Base-by-base conservation (phyloP, 169 alveolate genomes). In the Cyclospora cayetanensis region DNA sequence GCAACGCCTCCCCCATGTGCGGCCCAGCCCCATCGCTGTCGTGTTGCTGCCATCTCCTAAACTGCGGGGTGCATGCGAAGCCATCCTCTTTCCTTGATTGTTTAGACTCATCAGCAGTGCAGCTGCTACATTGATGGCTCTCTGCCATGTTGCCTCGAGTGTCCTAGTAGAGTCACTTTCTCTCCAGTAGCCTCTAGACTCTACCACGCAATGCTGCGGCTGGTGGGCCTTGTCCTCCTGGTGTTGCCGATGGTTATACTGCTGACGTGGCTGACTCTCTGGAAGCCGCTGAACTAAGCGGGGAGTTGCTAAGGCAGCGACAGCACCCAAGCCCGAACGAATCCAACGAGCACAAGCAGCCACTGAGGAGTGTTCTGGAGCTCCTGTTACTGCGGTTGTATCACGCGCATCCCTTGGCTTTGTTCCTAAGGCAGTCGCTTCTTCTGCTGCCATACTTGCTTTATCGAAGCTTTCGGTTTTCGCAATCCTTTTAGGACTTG, bases 381-480 rank as follows among this genome's bases (percentile, higher is more conserved):
- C 77, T 65, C 43, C 77, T 65, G 77, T 42, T 65, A 42, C 41
- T 65, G 77, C 77, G 25, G 77, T 42, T 65, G 77, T 22, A 46
- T 46, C 20, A 0, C n/a, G n/a, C n/a, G n/a, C n/a, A n/a, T n/a
- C n/a, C n/a, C n/a, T n/a, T n/a, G n/a, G n/a, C n/a, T n/a, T n/a
- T n/a, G n/a, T n/a, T n/a, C n/a, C n/a, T n/a, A n/a, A n/a, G n/a
- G n/a, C n/a, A n/a, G n/a, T n/a, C n/a, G n/a, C n/a, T n/a, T n/a
- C n/a, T n/a, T n/a, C 39, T 65, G 0, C 0, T 65, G 22, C 35
- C 22, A 37, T 25, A 42, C 39, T 65, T 2, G 77, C 37, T 65
- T n/a, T 27, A 3, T n/a, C 42, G 42, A 7, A 29, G 77, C 41
- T 65, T 15, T n/a, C n/a, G n/a, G n/a, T n/a, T n/a, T n/a, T n/a